These are phyloP conservation scores for Raffaelea arxii DNA, from an alignment of 2,329 filamentous ascomycete genomes.

Conservation along the genomic window DNA sequence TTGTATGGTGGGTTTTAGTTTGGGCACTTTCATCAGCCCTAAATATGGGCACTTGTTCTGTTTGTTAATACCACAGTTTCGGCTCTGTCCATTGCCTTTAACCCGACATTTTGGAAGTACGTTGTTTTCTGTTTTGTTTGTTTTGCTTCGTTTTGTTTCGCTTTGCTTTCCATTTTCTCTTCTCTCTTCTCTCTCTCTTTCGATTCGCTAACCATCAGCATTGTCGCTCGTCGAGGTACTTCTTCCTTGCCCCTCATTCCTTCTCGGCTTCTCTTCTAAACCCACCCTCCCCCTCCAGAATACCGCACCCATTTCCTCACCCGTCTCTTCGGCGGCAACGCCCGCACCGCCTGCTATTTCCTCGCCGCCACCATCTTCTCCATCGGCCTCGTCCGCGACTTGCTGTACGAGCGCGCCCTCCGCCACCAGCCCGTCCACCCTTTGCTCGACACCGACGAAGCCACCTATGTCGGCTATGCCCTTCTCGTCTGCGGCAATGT, in stretches of 20 bases:
- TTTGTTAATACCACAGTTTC: slow-evolving; percentile 48
- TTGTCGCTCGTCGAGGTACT: slow-evolving; percentile 72
- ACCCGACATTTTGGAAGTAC: slow-evolving; percentile 99
- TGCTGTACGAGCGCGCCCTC: slow-evolving; percentile 77
- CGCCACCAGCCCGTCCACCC: slow-evolving; percentile 66
- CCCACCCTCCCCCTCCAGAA: slow-evolving; percentile 41
- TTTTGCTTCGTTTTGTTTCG: not conserved
- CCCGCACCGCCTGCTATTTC: slow-evolving; percentile 75
- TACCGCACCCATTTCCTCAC: slow-evolving; percentile 87
- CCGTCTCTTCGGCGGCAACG: slow-evolving; percentile 70
- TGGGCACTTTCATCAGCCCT: not conserved
- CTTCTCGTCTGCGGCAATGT: slow-evolving; percentile 70
- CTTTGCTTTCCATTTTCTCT: not conserved
- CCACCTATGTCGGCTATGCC: slow-evolving; percentile 55
- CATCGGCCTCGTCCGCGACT: slow-evolving; percentile 80
- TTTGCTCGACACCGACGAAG: slow-evolving; percentile 50
- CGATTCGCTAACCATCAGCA: slow-evolving; percentile 42
- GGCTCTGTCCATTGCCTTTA: slow-evolving; percentile 76
- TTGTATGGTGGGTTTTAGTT: slow-evolving; percentile 46
- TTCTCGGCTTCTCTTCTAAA: slow-evolving; percentile 2
- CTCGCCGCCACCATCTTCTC: slow-evolving; percentile 86
- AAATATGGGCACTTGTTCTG: not conserved
- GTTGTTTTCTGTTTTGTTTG: slow-evolving; percentile 21
- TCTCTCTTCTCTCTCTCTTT: not conserved
- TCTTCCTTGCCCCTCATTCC: not conserved